These are phyloP conservation scores for Mycena epipterygia DNA, from an alignment of 768 basidiomycete genomes.

Conservation along the genomic window DNA sequence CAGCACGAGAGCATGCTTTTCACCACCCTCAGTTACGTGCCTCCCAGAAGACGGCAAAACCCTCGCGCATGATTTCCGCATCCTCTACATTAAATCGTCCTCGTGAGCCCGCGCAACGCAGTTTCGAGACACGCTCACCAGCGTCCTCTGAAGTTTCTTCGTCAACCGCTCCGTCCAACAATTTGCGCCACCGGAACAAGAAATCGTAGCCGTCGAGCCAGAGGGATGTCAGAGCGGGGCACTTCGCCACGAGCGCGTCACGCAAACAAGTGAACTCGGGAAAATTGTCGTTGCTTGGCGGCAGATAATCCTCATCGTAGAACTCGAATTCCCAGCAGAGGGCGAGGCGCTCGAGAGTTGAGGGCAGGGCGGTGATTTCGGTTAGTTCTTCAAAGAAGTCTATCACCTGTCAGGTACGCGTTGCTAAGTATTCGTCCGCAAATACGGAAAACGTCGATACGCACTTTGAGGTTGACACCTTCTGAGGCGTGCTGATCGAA, in stretches of 20 bases:
- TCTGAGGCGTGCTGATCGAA: too few relatives aligned
- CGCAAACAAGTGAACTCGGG: background rate
- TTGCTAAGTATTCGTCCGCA: too few relatives aligned
- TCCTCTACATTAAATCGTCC: background rate
- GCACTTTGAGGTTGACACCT: background rate
- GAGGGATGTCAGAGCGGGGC: background rate
- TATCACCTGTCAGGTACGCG: background rate
- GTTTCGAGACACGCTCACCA: too few relatives aligned
- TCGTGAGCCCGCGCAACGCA: background rate
- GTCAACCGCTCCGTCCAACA: background rate
- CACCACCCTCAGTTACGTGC: too few relatives aligned
- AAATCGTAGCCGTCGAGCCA: constrained; percentile 1
- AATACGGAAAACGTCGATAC: too few relatives aligned
- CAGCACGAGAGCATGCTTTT: too few relatives aligned
- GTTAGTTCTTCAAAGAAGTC: background rate
- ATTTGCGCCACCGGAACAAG: background rate
- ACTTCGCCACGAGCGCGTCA: background rate
- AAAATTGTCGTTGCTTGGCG: background rate
- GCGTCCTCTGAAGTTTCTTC: background rate
- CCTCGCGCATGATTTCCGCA: background rate
- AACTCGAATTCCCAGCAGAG: background rate
- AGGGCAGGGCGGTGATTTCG: background rate
- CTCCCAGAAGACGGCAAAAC: background rate
- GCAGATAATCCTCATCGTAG: background rate
- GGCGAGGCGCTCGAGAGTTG: background rate